Evolutionary conservation across 345 rosid species (phyloP).

Genomic region (Cochlearia excelsa): DNA sequence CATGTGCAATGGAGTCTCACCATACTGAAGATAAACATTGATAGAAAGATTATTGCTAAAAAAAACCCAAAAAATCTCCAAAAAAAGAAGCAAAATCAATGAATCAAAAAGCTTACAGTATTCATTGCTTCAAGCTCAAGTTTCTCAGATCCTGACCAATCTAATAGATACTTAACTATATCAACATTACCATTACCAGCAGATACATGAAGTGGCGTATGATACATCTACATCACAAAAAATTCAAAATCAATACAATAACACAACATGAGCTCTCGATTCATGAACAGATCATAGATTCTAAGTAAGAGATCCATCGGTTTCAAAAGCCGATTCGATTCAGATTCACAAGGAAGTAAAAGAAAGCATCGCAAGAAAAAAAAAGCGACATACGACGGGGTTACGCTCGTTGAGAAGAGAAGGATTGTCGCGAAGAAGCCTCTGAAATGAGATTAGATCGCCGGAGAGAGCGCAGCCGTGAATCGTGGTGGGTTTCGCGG

Average conservation of each 20-base stretch:
- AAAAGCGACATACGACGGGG: conserved; percentile 62
- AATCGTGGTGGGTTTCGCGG: conserved; percentile 67
- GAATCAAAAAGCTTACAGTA: conserved; percentile 43
- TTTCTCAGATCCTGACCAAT: conserved; percentile 67
- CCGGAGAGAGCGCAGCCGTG: conserved; percentile 88
- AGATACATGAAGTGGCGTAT: conserved; percentile 93
- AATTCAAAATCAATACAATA: neutral
- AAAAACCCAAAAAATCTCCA: neutral
- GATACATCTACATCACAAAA: conserved; percentile 73
- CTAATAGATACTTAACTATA: conserved; percentile 67
- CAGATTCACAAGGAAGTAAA: neutral
- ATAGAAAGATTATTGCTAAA: conserved; percentile 3
- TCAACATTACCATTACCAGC: conserved; percentile 78
- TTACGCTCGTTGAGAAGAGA: conserved; percentile 84
- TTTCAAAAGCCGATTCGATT: neutral
- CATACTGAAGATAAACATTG: conserved; percentile 51
- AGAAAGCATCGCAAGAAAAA: neutral
- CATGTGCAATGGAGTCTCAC: conserved; percentile 99
- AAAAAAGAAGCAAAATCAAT: neutral
- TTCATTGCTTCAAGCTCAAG: conserved; percentile 86
- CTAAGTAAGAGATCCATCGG: neutral
- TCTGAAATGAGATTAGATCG: conserved; percentile 64
- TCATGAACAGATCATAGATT: neutral
- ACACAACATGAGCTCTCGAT: neutral
- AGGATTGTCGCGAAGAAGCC: conserved; percentile 60